Evolutionary conservation across 441 rosid genomes (phyloP).

Genomic region (Caryocar brasiliense): DNA sequence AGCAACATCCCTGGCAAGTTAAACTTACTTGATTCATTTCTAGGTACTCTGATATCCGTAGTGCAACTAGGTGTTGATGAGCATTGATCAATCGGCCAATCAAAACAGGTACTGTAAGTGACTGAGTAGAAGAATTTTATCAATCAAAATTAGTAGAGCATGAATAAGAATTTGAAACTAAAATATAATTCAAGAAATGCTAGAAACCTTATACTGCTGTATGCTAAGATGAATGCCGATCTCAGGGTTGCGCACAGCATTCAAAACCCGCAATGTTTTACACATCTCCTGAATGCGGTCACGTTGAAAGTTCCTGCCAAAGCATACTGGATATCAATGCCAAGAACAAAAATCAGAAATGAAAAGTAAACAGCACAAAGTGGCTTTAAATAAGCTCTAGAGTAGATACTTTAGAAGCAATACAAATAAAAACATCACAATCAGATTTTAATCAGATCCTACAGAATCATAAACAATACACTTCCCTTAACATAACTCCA

Average conservation of each 20-base stretch:
- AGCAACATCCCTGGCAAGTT: background rate
- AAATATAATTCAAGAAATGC: constrained; percentile 7
- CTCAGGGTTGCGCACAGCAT: constrained; percentile 67
- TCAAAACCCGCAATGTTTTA: constrained; percentile 81
- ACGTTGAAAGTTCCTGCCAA: constrained; percentile 87
- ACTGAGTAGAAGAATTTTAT: constrained; percentile 36
- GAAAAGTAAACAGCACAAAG: background rate
- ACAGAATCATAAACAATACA: too few relatives aligned
- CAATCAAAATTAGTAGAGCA: constrained; percentile 16
- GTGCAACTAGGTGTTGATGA: constrained; percentile 80
- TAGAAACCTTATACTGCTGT: constrained; percentile 80
- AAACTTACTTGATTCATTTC: constrained; percentile 85
- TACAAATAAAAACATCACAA: too few relatives aligned
- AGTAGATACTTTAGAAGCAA: too few relatives aligned
- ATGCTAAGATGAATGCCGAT: constrained; percentile 91
- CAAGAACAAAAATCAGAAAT: constrained; percentile 35
- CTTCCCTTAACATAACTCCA: too few relatives aligned
- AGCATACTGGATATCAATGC: constrained; percentile 59
- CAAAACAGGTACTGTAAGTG: constrained; percentile 75
- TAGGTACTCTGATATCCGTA: constrained; percentile 78
- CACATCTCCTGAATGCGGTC: constrained; percentile 88
- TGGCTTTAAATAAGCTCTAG: too few relatives aligned
- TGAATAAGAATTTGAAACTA: constrained; percentile 7
- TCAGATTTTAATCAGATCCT: too few relatives aligned
- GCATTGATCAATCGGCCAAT: constrained; percentile 87